phyloP scores from a whole-genome alignment of 176 grass and related monocot genomes.

The Triticum dicoccoides region DNA sequence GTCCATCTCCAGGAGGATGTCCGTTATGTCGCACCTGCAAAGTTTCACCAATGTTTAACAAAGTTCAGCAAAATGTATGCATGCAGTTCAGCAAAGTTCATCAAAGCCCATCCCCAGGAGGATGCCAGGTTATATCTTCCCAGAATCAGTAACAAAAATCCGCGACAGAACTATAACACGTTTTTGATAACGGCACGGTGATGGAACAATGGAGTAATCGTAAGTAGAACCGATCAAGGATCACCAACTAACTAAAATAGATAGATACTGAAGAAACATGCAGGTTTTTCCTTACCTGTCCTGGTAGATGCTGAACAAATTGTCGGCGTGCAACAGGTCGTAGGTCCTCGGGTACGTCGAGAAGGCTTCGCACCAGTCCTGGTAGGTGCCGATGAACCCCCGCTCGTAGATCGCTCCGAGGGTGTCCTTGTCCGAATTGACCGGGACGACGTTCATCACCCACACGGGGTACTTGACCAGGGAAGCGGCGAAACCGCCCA shows the following conservation, averaged over 20 bases:
- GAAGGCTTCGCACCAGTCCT: conserved; percentile 98
- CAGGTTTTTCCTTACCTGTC: conserved; percentile 55
- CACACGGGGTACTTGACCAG: conserved; percentile 69
- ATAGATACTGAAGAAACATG: neutral
- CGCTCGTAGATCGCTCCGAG: conserved; percentile 81
- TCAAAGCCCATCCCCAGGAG: too few relatives aligned
- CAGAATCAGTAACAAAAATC: neutral
- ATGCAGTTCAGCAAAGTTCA: too few relatives aligned
- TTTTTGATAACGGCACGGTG: too few relatives aligned
- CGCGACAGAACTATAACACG: neutral
- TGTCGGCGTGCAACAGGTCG: conserved; percentile 88
- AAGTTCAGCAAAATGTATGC: too few relatives aligned
- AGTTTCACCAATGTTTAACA: neutral
- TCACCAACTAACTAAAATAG: too few relatives aligned
- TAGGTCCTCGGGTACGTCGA: conserved; percentile 97
- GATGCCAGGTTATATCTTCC: neutral
- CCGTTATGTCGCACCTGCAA: conserved; percentile 81
- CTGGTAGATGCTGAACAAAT: conserved; percentile 88
- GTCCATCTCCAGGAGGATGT: conserved; percentile 98
- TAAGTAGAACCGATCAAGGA: too few relatives aligned
- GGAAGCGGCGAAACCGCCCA: conserved; percentile 80
- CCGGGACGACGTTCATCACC: conserved; percentile 90
- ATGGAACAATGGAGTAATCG: too few relatives aligned
- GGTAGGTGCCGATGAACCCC: conserved; percentile 91
- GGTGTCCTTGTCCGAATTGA: conserved; percentile 62